Evolutionary conservation across 805 yeast genomes (phyloP).

Genomic region (Maudiozyma pseudohumilis): DNA sequence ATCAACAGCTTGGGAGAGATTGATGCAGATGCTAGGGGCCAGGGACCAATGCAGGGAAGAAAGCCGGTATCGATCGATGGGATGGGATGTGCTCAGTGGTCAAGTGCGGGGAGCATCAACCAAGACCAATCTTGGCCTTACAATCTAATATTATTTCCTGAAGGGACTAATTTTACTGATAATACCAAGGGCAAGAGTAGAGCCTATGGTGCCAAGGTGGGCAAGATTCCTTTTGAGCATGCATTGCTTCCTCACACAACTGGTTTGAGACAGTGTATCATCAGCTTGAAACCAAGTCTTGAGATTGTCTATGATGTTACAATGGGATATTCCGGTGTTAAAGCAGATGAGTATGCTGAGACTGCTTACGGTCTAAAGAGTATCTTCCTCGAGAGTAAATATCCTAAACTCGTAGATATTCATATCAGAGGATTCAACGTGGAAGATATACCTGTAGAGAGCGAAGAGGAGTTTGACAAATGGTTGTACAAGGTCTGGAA

Average conservation of each 20-base stretch:
- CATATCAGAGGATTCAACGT: conserved; percentile 51
- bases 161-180: conserved; percentile 78
- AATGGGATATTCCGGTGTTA: conserved; percentile 68
- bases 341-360: conserved; percentile 60
- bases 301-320: conserved; percentile 72
- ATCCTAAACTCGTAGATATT: conserved; percentile 58
- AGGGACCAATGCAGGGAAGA: conserved; percentile 40
- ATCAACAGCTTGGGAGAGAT: conserved; percentile 43
- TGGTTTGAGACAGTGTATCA: conserved; percentile 63
- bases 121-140: conserved; percentile 39
- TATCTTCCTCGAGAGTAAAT: conserved; percentile 57
- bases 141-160: conserved; percentile 77
- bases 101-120: conserved; percentile 20
- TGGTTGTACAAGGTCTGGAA: conserved; percentile 75
- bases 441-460: conserved; percentile 53
- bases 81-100: conserved; percentile 23
- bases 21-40: conserved; percentile 52
- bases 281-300: conserved; percentile 42
- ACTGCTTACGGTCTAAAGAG: conserved; percentile 55
- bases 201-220: conserved; percentile 45
- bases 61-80: conserved; percentile 18
- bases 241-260: conserved; percentile 74
- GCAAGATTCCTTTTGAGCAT: conserved; percentile 43
- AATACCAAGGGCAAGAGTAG: conserved; percentile 52
- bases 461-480: conserved; percentile 47